Evolutionary conservation across 139 green algal species (phyloP).

Genomic region (Chlorella vulgaris): DNA sequence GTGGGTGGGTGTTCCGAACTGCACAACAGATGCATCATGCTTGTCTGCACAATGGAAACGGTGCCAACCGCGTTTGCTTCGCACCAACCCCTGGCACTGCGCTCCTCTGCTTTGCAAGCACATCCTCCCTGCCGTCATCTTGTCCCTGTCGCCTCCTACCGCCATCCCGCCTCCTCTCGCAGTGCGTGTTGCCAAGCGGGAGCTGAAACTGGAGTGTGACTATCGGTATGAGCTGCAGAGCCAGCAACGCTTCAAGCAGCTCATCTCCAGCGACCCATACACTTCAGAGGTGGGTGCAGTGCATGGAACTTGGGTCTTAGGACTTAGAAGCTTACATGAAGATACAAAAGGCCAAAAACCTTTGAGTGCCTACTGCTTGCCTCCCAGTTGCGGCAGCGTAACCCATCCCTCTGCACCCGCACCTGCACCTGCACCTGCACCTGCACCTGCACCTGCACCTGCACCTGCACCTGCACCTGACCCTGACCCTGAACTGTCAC

Average conservation of each 20-base stretch:
- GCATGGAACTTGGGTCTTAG: not conserved
- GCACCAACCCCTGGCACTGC: no score
- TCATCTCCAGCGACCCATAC: conserved; percentile 60
- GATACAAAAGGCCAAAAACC: not conserved
- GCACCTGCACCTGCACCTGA: not conserved
- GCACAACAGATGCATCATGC: no score
- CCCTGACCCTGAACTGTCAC: not conserved
- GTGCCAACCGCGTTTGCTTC: no score
- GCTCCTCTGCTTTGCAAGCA: no score
- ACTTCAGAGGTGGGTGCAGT: not conserved
- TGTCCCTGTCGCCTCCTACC: no score
- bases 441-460: not conserved
- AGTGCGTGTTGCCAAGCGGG: conserved; percentile 82
- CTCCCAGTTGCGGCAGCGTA: no score
- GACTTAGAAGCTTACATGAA: not conserved
- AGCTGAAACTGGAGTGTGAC: conserved; percentile 94
- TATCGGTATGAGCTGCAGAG: conserved; percentile 75
- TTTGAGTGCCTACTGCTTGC: no score
- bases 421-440: no score
- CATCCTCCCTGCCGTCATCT: no score
- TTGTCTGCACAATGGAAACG: no score
- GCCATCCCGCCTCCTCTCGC: no score
- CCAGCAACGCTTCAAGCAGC: conserved; percentile 64
- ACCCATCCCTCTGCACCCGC: no score
- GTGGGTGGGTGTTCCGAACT: conserved; percentile 31